Evolutionary conservation across 306 rosid species (phyloP).

Genomic region (Herpetospermum pedunculosum): DNA sequence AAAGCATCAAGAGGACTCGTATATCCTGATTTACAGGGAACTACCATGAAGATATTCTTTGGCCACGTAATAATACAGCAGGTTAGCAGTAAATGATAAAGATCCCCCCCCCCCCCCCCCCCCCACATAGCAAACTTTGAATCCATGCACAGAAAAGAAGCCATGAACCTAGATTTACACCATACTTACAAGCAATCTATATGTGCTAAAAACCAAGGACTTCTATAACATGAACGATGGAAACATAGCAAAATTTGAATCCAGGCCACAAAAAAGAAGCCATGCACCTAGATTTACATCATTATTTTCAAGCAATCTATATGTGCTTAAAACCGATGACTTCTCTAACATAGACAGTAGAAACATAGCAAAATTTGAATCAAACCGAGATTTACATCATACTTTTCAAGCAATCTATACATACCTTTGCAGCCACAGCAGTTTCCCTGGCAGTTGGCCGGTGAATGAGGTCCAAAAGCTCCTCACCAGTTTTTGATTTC

Average conservation of each 20-base stretch:
- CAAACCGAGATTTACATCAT: background rate
- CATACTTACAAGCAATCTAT: background rate
- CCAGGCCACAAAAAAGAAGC: background rate
- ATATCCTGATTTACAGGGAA: background rate
- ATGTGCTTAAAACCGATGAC: background rate
- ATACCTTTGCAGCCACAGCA: slow-evolving; percentile 94
- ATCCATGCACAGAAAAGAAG: background rate
- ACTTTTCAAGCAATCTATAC: background rate
- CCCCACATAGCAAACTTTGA: no score
- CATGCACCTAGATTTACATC: background rate
- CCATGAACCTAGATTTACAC: background rate
- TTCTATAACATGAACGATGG: background rate
- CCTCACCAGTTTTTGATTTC: slow-evolving; percentile 86
- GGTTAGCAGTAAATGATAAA: background rate
- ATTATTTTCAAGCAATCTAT: background rate
- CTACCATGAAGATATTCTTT: background rate
- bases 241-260: background rate
- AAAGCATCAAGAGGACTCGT: background rate
- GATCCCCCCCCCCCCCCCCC: no score
- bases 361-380: background rate
- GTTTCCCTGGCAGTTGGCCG: slow-evolving; percentile 93
- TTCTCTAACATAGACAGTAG: background rate
- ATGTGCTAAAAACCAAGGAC: background rate
- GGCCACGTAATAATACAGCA: background rate
- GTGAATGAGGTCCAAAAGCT: slow-evolving; percentile 90